A percentile compares a stretch with the other conserved stretches of the same genome.
Evolutionary conservation across 257 asterid genomes (phyloP).

Genomic region (Echium plantagineum): DNA sequence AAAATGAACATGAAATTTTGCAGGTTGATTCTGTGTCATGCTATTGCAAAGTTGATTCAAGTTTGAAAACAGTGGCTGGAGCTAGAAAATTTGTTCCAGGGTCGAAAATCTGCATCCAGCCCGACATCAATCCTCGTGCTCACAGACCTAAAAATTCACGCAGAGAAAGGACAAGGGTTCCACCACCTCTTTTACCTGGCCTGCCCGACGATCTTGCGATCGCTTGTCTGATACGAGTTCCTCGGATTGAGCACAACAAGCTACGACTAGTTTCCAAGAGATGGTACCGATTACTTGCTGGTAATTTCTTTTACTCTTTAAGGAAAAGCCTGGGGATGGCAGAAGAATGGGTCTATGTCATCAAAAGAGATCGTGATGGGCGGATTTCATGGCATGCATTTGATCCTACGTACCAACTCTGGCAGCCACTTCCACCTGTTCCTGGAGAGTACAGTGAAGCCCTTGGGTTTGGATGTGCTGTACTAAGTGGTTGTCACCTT

Average conservation of each 20-base stretch:
- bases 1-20: not conserved
- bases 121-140: conserved; percentile 41
- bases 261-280: conserved; percentile 44
- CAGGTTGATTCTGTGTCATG: conserved; percentile 30
- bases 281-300: conserved; percentile 40
- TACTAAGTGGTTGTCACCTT: conserved; percentile 38
- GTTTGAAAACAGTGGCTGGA: conserved; percentile 38
- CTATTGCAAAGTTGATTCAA: conserved; percentile 43
- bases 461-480: conserved; percentile 47
- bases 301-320: conserved; percentile 35
- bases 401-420: conserved; percentile 36
- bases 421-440: conserved; percentile 49
- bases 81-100: conserved; percentile 42
- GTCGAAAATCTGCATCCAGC: conserved; percentile 40
- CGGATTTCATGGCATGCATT: conserved; percentile 46
- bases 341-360: conserved; percentile 42
- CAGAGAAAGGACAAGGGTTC: conserved; percentile 33
- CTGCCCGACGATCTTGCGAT: conserved; percentile 46
- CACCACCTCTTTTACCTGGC: conserved; percentile 39
- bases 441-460: conserved; percentile 42
- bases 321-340: conserved; percentile 45
- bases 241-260: conserved; percentile 39
- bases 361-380: conserved; percentile 41
- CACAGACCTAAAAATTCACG: conserved; percentile 32
- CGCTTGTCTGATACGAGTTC: conserved; percentile 46